A percentile compares a stretch with the other conserved stretches of the same genome.
Conservation (phyloP, 2,329 filamentous ascomycete species). For the Myotisia sp. region DNA sequence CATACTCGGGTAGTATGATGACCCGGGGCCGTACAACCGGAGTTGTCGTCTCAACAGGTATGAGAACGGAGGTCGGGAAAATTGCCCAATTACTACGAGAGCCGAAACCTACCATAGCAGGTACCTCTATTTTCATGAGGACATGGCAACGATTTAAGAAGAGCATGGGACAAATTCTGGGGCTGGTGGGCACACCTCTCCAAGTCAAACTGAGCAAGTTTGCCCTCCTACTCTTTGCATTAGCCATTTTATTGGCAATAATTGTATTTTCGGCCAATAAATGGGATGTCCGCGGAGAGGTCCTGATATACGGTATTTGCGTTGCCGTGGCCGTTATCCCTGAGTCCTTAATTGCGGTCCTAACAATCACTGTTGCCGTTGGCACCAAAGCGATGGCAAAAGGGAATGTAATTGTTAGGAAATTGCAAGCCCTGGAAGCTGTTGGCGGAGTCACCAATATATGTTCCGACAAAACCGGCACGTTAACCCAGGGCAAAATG, state of each 20-base stretch:
- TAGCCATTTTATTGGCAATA: slow-evolving; percentile 49
- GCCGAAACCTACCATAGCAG: slow-evolving; percentile 31
- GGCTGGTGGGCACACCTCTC: slow-evolving; percentile 47
- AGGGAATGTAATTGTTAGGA: slow-evolving; percentile 39
- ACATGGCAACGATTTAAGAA: slow-evolving; percentile 31
- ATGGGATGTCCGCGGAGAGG: slow-evolving; percentile 36
- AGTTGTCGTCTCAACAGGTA: slow-evolving; percentile 48
- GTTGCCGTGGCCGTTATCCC: slow-evolving; percentile 42
- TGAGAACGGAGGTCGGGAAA: slow-evolving; percentile 48
- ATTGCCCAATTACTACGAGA: slow-evolving; percentile 47
- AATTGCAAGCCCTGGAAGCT: slow-evolving; percentile 39
- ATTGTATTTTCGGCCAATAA: slow-evolving; percentile 50
- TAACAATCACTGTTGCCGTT: slow-evolving; percentile 49
- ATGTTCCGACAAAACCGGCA: slow-evolving; percentile 36
- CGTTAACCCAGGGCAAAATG: slow-evolving; percentile 45
- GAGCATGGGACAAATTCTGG: slow-evolving; percentile 25
- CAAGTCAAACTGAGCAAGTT: slow-evolving; percentile 51
- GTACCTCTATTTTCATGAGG: slow-evolving; percentile 29
- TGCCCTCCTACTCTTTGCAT: slow-evolving; percentile 46
- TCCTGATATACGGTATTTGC: slow-evolving; percentile 45
- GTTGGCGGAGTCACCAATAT: slow-evolving; percentile 43
- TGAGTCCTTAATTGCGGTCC: slow-evolving; percentile 44
- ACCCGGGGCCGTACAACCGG: slow-evolving; percentile 47
- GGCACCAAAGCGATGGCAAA: slow-evolving; percentile 40
- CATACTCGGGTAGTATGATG: slow-evolving; percentile 47